Evolutionary conservation across 176 grass and related monocot species (phyloP).

Genomic region (Thinopyrum elongatum): DNA sequence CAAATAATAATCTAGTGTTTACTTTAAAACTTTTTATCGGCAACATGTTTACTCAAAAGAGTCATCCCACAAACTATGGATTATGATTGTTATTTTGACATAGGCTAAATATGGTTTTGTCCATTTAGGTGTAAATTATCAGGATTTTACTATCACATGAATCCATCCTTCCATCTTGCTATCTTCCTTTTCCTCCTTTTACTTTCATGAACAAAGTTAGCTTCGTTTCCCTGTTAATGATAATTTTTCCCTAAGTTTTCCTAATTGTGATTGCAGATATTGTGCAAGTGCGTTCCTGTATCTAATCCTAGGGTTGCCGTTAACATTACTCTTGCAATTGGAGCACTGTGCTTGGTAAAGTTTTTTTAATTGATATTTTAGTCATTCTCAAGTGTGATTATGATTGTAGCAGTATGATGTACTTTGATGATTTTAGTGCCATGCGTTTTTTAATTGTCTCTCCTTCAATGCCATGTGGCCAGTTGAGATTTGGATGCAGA

Average conservation of each 20-base stretch:
- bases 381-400: conserved; percentile 1
- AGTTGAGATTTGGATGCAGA: conserved; percentile 14
- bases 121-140: not conserved
- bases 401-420: not conserved
- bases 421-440: not conserved
- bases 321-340: conserved; percentile 85
- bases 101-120: conserved; percentile 20
- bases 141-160: conserved; percentile 1
- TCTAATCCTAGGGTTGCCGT: conserved; percentile 64
- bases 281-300: conserved; percentile 50
- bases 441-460: conserved; percentile 9
- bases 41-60: not conserved
- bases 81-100: not conserved
- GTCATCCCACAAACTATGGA: not conserved
- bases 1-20: not conserved
- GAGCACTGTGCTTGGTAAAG: conserved; percentile 86
- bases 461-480: not conserved
- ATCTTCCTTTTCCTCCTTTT: not conserved
- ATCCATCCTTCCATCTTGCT: conserved; percentile 18
- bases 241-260: conserved; percentile 27
- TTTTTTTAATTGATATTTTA: conserved; percentile 22
- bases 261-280: conserved; percentile 56
- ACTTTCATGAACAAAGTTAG: conserved; percentile 8
- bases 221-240: conserved; percentile 13
- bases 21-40: not conserved